Conservation (phyloP, 768 basidiomycete species). For the Dioszegia aurantiaca region DNA sequence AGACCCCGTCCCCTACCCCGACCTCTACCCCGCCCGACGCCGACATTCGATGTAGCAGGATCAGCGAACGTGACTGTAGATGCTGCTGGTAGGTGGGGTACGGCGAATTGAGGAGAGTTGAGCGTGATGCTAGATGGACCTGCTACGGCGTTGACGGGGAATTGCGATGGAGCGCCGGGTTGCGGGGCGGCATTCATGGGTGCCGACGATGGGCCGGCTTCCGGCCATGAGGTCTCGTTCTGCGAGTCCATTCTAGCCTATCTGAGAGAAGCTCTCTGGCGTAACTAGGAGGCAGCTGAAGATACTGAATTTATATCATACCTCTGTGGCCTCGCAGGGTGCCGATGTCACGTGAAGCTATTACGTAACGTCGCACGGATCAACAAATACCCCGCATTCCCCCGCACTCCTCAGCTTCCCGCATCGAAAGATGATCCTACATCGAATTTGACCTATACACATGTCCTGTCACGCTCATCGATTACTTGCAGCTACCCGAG, state of each 20-base stretch:
- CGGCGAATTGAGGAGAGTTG: constrained; percentile 8
- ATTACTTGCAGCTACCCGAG: no score
- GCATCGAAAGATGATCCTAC: no score
- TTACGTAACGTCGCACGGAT: no score
- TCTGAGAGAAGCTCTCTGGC: neutral
- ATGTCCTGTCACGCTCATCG: no score
- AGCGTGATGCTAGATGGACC: constrained; percentile 9
- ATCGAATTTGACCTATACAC: no score
- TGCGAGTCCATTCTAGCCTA: neutral
- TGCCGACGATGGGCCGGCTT: constrained; percentile 8
- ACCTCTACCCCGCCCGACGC: constrained; percentile 28
- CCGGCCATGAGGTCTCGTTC: neutral
- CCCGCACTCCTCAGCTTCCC: no score
- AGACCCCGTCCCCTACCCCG: constrained; percentile 25
- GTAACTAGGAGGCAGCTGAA: no score
- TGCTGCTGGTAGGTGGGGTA: neutral
- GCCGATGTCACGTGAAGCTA: neutral
- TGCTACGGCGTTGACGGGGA: neutral
- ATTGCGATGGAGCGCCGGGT: neutral
- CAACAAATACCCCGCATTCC: no score
- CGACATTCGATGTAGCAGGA: constrained; percentile 5
- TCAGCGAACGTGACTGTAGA: neutral
- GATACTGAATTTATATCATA: neutral
- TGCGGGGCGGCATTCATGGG: neutral
- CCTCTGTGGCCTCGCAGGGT: neutral